Percentiles rank a stretch among this genome's conserved stretches.
phyloP scores from a whole-genome alignment of 805 yeast species.

The Saccharomycopsis sp. region DNA sequence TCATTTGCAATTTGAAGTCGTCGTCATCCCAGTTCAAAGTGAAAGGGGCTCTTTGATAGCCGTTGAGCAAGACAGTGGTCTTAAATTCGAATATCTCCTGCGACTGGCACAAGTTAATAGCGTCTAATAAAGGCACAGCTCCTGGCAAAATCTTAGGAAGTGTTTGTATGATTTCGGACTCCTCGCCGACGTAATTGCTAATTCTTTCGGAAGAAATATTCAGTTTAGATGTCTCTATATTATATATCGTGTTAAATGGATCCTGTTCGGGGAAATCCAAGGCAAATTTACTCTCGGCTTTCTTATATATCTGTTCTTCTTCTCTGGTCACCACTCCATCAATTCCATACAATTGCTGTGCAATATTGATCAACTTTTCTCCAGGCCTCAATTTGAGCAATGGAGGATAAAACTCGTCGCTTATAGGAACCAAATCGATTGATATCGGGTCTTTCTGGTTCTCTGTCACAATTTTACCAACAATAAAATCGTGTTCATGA shows the following conservation, averaged over 20 bases:
- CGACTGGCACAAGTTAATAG: background rate
- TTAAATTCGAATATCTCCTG: background rate
- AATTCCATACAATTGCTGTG: constrained; percentile 36
- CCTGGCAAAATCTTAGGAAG: constrained; percentile 10
- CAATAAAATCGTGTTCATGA: constrained; percentile 27
- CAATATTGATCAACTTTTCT: constrained; percentile 24
- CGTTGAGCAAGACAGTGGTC: background rate
- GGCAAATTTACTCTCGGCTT: constrained; percentile 16
- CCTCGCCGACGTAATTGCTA: background rate
- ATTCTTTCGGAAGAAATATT: constrained; percentile 17
- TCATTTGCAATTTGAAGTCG: background rate
- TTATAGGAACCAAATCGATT: background rate
- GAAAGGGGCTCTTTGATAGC: background rate
- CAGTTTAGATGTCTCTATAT: background rate
- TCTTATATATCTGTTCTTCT: constrained; percentile 21
- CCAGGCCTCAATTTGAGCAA: constrained; percentile 3
- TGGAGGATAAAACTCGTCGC: constrained; percentile 2
- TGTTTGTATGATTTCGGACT: background rate
- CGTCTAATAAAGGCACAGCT: constrained; percentile 1
- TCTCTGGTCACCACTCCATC: constrained; percentile 27
- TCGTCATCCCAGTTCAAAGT: background rate
- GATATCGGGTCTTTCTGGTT: background rate
- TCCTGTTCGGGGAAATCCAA: background rate
- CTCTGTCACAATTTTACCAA: background rate
- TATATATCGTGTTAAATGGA: background rate